Evolutionary conservation across 495 filamentous ascomycete species (phyloP), one percentile per base, ranked within the genome.

Genomic region (Podospora tetraspora): DNA sequence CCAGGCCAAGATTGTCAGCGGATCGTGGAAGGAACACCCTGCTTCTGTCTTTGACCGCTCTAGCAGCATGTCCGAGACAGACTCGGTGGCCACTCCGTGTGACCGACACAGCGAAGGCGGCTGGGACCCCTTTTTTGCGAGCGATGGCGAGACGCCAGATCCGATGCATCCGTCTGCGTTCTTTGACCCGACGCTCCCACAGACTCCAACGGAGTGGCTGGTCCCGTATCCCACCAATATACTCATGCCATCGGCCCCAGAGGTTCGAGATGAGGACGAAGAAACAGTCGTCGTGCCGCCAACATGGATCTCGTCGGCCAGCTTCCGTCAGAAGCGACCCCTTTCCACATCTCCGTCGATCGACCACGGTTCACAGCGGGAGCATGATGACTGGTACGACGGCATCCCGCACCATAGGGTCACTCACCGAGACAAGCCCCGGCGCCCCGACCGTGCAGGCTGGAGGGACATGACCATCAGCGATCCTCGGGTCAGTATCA

Each of bases 11-110:
- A 73, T 77, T 62, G 70, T 73, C 60, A 82, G 77, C 52, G 75
- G 83, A 13, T 81, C 78, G 3, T 82, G 78, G 6, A 83, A 82
- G 24, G 73, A 74, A 9, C 77, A 74, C 56, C 79, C 87, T 52
- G 82, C 84, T 3, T 92, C 90, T 0, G 88, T 93, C 5, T 93
- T 93, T 70, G 89, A 92, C 73, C 83, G 88, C 22, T 86, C 88
- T 1, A 91, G 87, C 66, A 90, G 88, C 74, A 84, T 84, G 9
- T 90, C 89, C 0, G 84, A 87, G 43, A 77, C 76, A 3, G 82
- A 82, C 64, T 77, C 77, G 11, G 71, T 70, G 1, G 78, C 77
- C 1, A 68, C 77, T 21, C 75, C 76, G n/a, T 79, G 77, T 43
- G 71, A 75, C 68, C 76, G 77, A 21, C 75, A 68, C 58, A 83